phyloP scores from a whole-genome alignment of 116 monocot genomes.

The Thalassia testudinum region DNA sequence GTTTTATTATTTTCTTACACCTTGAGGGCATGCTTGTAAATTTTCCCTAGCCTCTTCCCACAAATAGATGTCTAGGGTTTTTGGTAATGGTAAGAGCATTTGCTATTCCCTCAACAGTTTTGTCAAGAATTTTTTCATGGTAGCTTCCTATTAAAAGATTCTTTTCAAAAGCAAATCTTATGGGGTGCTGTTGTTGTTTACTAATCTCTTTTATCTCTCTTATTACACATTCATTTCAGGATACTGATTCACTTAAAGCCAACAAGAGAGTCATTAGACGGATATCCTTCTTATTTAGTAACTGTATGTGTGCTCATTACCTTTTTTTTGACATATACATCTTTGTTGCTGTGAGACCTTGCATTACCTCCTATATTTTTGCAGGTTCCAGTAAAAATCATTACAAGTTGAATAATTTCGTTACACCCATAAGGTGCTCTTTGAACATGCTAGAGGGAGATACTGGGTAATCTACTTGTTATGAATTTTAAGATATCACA shows the following conservation, averaged over 20 bases:
- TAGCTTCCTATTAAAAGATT: too few relatives aligned
- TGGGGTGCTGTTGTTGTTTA: too few relatives aligned
- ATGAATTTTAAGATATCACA: neutral
- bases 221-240: too few relatives aligned
- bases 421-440: slow-evolving; percentile 47
- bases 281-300: slow-evolving; percentile 41
- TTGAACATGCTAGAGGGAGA: slow-evolving; percentile 84
- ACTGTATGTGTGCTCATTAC: slow-evolving; percentile 19
- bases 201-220: too few relatives aligned
- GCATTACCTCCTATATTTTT: neutral
- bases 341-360: neutral
- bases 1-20: too few relatives aligned
- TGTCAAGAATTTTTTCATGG: too few relatives aligned
- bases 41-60: too few relatives aligned
- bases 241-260: slow-evolving; percentile 14
- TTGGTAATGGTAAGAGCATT: too few relatives aligned
- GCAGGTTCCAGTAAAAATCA: neutral
- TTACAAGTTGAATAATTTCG: slow-evolving; percentile 16
- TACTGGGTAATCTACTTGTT: slow-evolving; percentile 34
- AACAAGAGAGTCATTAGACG: slow-evolving; percentile 19
- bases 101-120: too few relatives aligned
- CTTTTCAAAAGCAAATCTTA: too few relatives aligned
- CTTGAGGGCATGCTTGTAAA: too few relatives aligned
- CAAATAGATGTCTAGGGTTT: too few relatives aligned
- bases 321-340: neutral